A percentile compares a stretch with the other conserved stretches of the same genome.
These are phyloP conservation scores for Leccinum ochraceum DNA, from an alignment of 768 basidiomycete genomes.

Conservation along the genomic window DNA sequence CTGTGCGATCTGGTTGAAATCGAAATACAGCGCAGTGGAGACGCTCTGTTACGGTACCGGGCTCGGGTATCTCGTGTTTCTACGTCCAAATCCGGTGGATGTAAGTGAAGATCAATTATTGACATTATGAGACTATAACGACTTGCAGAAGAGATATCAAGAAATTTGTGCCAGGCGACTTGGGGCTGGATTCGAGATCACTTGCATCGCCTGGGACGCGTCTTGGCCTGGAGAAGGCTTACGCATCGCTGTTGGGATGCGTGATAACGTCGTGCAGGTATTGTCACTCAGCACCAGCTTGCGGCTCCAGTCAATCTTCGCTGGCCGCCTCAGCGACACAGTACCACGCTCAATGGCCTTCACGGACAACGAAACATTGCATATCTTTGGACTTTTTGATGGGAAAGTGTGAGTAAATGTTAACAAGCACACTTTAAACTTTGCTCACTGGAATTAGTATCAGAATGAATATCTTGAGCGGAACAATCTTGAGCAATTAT, in stretches of 20 bases:
- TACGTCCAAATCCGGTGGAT: constrained; percentile 3
- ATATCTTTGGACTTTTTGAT: neutral
- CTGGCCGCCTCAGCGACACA: neutral
- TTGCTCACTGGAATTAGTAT: neutral
- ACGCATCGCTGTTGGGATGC: neutral
- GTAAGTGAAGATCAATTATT: constrained; percentile 1
- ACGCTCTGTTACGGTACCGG: constrained; percentile 12
- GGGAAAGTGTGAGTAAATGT: neutral
- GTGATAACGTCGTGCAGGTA: neutral
- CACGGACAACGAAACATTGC: neutral
- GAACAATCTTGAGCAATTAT: constrained; percentile 4
- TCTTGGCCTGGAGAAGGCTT: neutral
- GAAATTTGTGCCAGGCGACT: constrained; percentile 11
- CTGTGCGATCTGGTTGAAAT: constrained; percentile 6
- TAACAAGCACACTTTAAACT: no score
- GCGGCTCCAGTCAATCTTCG: neutral
- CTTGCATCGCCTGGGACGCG: constrained; percentile 1
- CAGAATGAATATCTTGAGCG: neutral
- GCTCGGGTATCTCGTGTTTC: constrained; percentile 7
- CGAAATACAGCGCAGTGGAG: neutral
- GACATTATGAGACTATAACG: neutral
- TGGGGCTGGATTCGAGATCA: constrained; percentile 24
- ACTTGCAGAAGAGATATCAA: neutral
- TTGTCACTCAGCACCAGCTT: neutral
- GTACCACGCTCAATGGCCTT: neutral